Conservation (phyloP, 2,329 filamentous ascomycete species). For the Aureobasidium sp. region DNA sequence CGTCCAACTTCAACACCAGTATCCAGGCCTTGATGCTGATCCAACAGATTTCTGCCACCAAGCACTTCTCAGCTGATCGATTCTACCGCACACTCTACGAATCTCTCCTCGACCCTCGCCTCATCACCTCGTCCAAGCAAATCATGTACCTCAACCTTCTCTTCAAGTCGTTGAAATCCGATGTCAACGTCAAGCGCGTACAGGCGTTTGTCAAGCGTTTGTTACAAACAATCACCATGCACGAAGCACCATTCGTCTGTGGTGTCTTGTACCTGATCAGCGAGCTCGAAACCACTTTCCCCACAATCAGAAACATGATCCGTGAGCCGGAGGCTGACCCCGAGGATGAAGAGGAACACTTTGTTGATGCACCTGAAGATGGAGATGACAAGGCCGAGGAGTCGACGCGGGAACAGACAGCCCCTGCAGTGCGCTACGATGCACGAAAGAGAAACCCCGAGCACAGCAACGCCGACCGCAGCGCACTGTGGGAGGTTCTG, state of each 20-base stretch:
- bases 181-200: constrained; percentile 81
- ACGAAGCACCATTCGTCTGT: constrained; percentile 87
- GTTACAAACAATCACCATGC: constrained; percentile 75
- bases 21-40: constrained; percentile 93
- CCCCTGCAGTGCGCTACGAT: constrained; percentile 52
- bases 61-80: constrained; percentile 74
- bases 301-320: constrained; percentile 68
- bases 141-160: constrained; percentile 89
- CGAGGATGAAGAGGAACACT: constrained; percentile 61
- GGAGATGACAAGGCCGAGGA: constrained; percentile 30
- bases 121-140: constrained; percentile 87
- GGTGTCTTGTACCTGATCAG: constrained; percentile 84
- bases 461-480: constrained; percentile 85
- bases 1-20: constrained; percentile 97
- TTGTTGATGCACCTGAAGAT: constrained; percentile 55
- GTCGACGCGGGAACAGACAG: constrained; percentile 15
- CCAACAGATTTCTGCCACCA: constrained; percentile 76
- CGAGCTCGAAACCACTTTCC: constrained; percentile 71
- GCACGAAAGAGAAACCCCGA: constrained; percentile 85
- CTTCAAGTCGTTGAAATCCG: constrained; percentile 78
- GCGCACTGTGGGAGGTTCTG: constrained; percentile 86
- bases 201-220: constrained; percentile 95
- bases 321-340: constrained; percentile 72
- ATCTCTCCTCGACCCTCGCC: constrained; percentile 80
- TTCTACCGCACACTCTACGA: constrained; percentile 97